Percentiles rank a stretch among this genome's conserved stretches.
Evolutionary conservation across 2,329 filamentous ascomycete species (phyloP).

Genomic region (Exophiala aquamarina): DNA sequence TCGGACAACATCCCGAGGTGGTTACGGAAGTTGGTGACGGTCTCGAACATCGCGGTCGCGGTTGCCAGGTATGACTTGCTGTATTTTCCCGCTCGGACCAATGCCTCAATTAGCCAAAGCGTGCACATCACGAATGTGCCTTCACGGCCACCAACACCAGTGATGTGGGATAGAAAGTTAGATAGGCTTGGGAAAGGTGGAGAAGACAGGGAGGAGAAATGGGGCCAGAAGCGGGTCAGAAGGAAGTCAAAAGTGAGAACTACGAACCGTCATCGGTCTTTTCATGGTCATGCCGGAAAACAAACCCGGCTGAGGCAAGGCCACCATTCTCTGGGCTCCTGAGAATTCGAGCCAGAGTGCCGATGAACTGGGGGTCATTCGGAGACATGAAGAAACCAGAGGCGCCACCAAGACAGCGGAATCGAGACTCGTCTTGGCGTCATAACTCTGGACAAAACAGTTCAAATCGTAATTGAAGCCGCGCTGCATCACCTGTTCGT

Average conservation of each 20-base stretch:
- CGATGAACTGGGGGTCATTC: constrained; percentile 72
- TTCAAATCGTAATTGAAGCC: constrained; percentile 70
- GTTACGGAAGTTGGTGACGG: constrained; percentile 74
- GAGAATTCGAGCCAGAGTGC: constrained; percentile 71
- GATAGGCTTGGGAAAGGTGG: neutral
- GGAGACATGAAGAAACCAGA: constrained; percentile 75
- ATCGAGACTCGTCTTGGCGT: constrained; percentile 68
- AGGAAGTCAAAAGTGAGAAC: too few relatives aligned
- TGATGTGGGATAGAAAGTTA: constrained; percentile 1
- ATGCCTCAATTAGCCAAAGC: constrained; percentile 78
- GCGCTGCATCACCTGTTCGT: constrained; percentile 76
- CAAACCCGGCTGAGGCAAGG: constrained; percentile 70
- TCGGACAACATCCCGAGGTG: constrained; percentile 78
- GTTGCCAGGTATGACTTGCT: constrained; percentile 37
- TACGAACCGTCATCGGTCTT: constrained; percentile 66
- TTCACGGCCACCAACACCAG: constrained; percentile 71
- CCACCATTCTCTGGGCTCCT: constrained; percentile 72
- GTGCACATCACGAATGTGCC: constrained; percentile 81
- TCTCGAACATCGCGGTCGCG: constrained; percentile 71
- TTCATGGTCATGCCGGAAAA: constrained; percentile 72
- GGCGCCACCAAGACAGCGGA: constrained; percentile 75
- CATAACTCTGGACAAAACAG: constrained; percentile 74
- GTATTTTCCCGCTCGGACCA: constrained; percentile 54
- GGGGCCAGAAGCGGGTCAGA: neutral
- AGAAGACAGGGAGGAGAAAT: constrained; percentile 14